A percentile compares a stretch with the other conserved stretches of the same genome.
phyloP scores from a whole-genome alignment of 139 green algal species.

The Spirogloea muscicola region DNA sequence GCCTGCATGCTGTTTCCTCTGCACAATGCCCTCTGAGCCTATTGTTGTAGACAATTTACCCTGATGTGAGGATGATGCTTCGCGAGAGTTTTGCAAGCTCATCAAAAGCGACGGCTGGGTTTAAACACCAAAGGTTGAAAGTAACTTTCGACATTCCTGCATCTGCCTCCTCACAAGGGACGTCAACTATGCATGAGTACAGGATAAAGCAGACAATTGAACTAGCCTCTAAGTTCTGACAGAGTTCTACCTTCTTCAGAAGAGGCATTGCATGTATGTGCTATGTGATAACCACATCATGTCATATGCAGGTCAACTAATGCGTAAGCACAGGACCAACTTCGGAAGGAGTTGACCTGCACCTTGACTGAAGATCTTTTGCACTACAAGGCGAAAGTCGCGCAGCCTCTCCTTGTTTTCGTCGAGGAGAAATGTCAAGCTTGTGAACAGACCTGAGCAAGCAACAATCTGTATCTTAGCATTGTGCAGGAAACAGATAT shows the following conservation, averaged over 20 bases:
- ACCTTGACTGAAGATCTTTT: conserved; percentile 8
- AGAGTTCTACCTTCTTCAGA: too few relatives aligned
- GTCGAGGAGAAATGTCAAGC: too few relatives aligned
- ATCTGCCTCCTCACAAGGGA: background rate
- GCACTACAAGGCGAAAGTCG: conserved; percentile 26
- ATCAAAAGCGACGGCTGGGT: conserved; percentile 61
- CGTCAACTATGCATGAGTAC: background rate
- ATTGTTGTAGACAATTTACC: conserved; percentile 18
- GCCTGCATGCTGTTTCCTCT: background rate
- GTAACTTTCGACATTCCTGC: background rate
- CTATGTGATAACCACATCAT: background rate
- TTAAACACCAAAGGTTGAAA: conserved; percentile 79
- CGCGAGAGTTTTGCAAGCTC: background rate
- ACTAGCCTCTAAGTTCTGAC: background rate
- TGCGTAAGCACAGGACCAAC: background rate
- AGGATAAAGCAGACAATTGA: background rate
- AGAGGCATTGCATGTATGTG: background rate
- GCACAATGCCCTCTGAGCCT: background rate
- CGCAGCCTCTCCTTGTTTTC: conserved; percentile 1
- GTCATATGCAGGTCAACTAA: background rate
- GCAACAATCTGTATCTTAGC: too few relatives aligned
- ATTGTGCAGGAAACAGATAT: too few relatives aligned
- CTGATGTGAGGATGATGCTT: conserved; percentile 71
- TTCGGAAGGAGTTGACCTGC: conserved; percentile 7
- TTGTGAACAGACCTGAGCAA: too few relatives aligned